Evolutionary conservation across 345 rosid species (phyloP).

Genomic region (Erucastrum elatum): DNA sequence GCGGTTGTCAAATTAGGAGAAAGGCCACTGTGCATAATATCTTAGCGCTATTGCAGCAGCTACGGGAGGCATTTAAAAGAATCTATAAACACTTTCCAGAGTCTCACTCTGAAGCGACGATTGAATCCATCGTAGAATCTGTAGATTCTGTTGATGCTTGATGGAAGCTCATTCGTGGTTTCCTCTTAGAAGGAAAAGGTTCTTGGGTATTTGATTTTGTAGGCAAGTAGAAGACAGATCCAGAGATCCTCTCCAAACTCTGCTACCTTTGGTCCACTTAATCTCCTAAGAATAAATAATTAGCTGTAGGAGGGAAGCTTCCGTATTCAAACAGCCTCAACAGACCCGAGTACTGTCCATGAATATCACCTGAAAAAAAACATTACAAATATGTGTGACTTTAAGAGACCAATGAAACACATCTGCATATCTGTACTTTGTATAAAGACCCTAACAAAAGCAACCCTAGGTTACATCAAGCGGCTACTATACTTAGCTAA

Average conservation of each 20-base stretch:
- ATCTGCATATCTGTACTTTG: no score
- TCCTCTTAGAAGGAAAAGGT: background rate
- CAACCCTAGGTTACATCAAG: background rate
- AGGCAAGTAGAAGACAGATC: background rate
- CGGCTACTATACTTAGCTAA: background rate
- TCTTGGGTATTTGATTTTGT: background rate
- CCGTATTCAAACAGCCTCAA: background rate
- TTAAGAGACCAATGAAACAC: no score
- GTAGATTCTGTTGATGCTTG: background rate
- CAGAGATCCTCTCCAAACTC: background rate
- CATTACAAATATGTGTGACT: no score
- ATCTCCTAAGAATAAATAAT: background rate
- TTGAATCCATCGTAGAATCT: background rate
- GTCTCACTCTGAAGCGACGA: background rate
- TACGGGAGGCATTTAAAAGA: no score
- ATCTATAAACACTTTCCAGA: no score
- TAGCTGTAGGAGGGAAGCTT: background rate
- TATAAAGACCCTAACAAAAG: no score
- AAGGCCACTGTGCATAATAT: no score
- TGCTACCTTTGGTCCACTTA: background rate
- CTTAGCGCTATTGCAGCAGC: no score
- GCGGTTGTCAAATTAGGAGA: no score
- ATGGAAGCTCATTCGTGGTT: background rate
- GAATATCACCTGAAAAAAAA: background rate
- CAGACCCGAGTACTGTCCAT: background rate